phyloP scores from a whole-genome alignment of 306 rosid genomes.

The Benincasa hispida region DNA sequence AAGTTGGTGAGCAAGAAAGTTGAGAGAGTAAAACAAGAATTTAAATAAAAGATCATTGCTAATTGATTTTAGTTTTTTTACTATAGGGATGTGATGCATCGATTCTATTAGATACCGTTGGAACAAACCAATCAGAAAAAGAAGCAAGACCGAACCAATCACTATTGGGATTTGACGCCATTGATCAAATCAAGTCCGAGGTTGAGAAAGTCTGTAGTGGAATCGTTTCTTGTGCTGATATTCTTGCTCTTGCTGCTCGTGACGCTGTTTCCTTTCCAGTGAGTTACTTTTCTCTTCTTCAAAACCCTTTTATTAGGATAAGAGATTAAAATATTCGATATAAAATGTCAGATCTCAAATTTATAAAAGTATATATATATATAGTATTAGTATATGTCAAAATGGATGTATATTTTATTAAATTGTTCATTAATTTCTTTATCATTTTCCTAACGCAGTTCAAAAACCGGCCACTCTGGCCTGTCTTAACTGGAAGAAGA shows the following conservation, averaged over 20 bases:
- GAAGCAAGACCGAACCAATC: constrained; percentile 22
- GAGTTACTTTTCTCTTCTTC: background rate
- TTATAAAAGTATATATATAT: background rate
- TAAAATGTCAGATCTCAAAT: background rate
- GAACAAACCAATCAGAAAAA: constrained; percentile 10
- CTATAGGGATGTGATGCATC: constrained; percentile 32
- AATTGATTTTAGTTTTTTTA: too few relatives aligned
- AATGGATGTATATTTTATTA: background rate
- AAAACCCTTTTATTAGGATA: too few relatives aligned
- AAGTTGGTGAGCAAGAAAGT: too few relatives aligned
- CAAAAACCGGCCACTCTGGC: constrained; percentile 6
- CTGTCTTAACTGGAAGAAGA: constrained; percentile 25
- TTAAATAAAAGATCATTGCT: too few relatives aligned
- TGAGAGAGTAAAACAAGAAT: too few relatives aligned
- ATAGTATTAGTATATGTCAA: too few relatives aligned
- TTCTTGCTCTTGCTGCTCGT: constrained; percentile 22
- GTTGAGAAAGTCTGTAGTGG: constrained; percentile 13
- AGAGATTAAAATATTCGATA: background rate
- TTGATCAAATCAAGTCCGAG: constrained; percentile 23
- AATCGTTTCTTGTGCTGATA: constrained; percentile 29
- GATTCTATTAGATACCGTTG: constrained; percentile 13
- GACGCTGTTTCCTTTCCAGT: constrained; percentile 27
- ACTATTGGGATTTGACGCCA: constrained; percentile 19
- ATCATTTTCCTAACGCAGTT: constrained; percentile 5
- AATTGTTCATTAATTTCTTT: background rate